These are phyloP conservation scores for Candida buenavistaensis DNA, from an alignment of 1,139 yeast species.

Conservation along the genomic window DNA sequence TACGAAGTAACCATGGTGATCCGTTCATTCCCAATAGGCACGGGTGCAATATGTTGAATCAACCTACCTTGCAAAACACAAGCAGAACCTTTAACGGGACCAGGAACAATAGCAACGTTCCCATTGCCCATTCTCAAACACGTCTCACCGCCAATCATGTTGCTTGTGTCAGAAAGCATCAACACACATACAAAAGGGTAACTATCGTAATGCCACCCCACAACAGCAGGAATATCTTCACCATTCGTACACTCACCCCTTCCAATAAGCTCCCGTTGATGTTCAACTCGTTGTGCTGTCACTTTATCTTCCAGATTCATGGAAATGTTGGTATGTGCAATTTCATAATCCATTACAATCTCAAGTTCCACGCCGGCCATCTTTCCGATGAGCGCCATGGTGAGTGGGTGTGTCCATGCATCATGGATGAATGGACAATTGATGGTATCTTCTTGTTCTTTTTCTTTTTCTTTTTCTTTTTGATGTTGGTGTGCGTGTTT, in stretches of 20 bases:
- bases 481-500: too few relatives aligned
- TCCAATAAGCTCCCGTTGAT: constrained; percentile 12
- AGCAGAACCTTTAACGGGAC: constrained; percentile 57
- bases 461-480: too few relatives aligned
- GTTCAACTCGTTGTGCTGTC: constrained; percentile 16
- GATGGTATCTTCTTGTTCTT: constrained; percentile 23
- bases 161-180: constrained; percentile 56
- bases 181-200: constrained; percentile 65
- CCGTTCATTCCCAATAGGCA: constrained; percentile 56
- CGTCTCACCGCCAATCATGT: constrained; percentile 63
- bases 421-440: constrained; percentile 45
- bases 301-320: constrained; percentile 29
- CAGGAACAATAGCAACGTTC: constrained; percentile 44
- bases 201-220: constrained; percentile 61
- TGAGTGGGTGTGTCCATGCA: constrained; percentile 60
- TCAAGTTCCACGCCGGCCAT: constrained; percentile 60
- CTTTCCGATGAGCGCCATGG: constrained; percentile 45
- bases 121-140: constrained; percentile 45
- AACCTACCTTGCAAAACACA: constrained; percentile 56
- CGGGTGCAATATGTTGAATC: constrained; percentile 56
- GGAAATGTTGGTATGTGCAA: constrained; percentile 51
- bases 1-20: constrained; percentile 51
- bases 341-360: constrained; percentile 53
- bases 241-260: constrained; percentile 18
- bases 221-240: constrained; percentile 49